phyloP scores from a whole-genome alignment of 2,329 filamentous ascomycete genomes.

The Trichoderma sp. region DNA sequence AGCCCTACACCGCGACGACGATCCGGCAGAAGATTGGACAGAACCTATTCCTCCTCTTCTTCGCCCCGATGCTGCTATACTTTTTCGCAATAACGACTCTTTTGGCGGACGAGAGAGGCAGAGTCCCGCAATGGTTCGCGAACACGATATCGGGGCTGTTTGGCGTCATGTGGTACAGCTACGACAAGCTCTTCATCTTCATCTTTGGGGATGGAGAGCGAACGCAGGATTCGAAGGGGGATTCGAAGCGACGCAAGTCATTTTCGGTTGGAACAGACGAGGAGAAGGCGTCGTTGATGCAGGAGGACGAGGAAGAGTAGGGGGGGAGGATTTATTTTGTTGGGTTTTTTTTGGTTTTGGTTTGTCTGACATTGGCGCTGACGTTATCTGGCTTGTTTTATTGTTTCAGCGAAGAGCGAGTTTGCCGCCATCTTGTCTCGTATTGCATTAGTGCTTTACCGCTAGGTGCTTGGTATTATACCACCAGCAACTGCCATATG shows the following conservation, averaged over 20 bases:
- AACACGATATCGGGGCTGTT: constrained; percentile 51
- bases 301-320: not conserved
- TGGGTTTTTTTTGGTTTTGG: not conserved
- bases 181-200: constrained; percentile 48
- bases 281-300: constrained; percentile 9
- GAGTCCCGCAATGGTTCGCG: constrained; percentile 64
- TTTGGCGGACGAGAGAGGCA: constrained; percentile 65
- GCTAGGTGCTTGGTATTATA: not conserved
- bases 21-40: constrained; percentile 63
- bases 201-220: constrained; percentile 86
- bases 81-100: constrained; percentile 43
- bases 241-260: constrained; percentile 25
- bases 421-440: not conserved
- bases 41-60: constrained; percentile 57
- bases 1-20: constrained; percentile 68
- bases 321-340: not conserved
- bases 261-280: not conserved
- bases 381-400: not conserved
- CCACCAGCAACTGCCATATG: not conserved
- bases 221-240: constrained; percentile 38
- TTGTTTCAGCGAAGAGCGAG: not conserved
- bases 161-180: constrained; percentile 43
- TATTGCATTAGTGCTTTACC: not conserved
- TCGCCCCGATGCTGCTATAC: constrained; percentile 54
- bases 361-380: not conserved